phyloP scores from a whole-genome alignment of 2,329 filamentous ascomycete species.

The Waltergamsia citrina region DNA sequence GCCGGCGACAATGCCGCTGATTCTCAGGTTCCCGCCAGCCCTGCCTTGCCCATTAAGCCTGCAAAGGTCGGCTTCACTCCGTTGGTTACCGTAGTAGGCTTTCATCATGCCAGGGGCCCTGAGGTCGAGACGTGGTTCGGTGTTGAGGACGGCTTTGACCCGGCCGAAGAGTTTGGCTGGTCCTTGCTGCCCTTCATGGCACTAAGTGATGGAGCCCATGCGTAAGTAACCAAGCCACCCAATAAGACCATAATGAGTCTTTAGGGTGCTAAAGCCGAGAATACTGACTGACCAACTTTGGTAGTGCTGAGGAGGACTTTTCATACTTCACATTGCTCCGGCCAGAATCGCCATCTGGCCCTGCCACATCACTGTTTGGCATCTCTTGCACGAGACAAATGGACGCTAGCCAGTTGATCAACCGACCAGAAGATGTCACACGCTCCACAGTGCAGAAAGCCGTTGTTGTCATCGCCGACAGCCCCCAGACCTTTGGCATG shows the following conservation, averaged over 20 bases:
- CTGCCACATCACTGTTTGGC: slow-evolving; percentile 81
- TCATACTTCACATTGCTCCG: slow-evolving; percentile 91
- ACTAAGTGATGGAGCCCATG: slow-evolving; percentile 87
- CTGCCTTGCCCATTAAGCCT: slow-evolving; percentile 14
- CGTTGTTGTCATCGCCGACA: slow-evolving; percentile 89
- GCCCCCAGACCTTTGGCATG: slow-evolving; percentile 81
- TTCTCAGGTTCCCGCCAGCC: no score
- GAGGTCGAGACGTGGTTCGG: slow-evolving; percentile 94
- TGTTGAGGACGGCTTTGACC: slow-evolving; percentile 62
- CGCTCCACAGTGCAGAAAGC: slow-evolving; percentile 96
- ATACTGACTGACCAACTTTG: neutral
- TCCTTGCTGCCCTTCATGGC: slow-evolving; percentile 91
- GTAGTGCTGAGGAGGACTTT: slow-evolving; percentile 74
- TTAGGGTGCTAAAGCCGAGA: neutral
- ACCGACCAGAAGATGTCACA: slow-evolving; percentile 83
- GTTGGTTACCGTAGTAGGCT: slow-evolving; percentile 71
- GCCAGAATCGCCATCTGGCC: slow-evolving; percentile 40
- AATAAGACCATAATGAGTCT: neutral
- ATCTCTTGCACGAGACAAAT: slow-evolving; percentile 93
- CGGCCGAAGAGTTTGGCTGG: slow-evolving; percentile 82
- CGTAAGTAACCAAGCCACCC: slow-evolving; percentile 43
- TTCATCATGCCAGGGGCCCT: slow-evolving; percentile 78
- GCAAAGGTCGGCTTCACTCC: slow-evolving; percentile 43
- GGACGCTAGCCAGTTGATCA: slow-evolving; percentile 66
- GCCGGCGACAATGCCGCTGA: no score